These are phyloP conservation scores for Candida mesenterica DNA, from an alignment of 1,139 yeast genomes.

Conservation along the genomic window DNA sequence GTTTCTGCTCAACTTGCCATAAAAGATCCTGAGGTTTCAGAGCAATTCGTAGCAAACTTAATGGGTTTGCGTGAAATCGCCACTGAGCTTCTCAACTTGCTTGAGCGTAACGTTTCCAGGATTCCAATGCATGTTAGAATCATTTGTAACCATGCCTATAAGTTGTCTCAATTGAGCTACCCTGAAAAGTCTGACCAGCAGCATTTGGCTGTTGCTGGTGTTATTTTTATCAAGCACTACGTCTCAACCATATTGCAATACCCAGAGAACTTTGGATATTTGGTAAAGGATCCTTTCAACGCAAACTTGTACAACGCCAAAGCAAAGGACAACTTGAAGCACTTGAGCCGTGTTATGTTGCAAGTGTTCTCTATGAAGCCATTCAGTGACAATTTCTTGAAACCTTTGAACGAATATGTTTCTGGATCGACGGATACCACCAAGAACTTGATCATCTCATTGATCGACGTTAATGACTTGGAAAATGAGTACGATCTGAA, in stretches of 20 bases:
- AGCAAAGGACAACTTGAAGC: conserved; percentile 51
- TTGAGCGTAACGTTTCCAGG: conserved; percentile 35
- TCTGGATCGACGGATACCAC: conserved; percentile 48
- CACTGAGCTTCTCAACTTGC: conserved; percentile 51
- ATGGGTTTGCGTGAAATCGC: conserved; percentile 72
- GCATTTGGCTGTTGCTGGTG: conserved; percentile 68
- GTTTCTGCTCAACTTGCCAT: conserved; percentile 69
- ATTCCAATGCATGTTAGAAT: conserved; percentile 63
- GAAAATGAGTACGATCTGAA: conserved; percentile 63
- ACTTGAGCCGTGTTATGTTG: conserved; percentile 57
- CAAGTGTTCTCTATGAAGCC: conserved; percentile 69
- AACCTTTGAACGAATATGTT: conserved; percentile 77
- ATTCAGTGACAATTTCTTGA: conserved; percentile 70
- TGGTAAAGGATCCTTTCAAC: conserved; percentile 30
- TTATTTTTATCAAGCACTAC: conserved; percentile 61
- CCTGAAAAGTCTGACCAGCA: conserved; percentile 54
- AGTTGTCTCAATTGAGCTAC: conserved; percentile 38
- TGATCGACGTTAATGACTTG: conserved; percentile 57
- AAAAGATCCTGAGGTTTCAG: conserved; percentile 69
- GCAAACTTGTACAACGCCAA: conserved; percentile 23
- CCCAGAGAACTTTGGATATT: conserved; percentile 64
- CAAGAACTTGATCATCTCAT: conserved; percentile 39
- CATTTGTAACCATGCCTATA: conserved; percentile 36
- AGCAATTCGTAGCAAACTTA: conserved; percentile 68
- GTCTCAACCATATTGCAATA: conserved; percentile 61